Base-by-base conservation (phyloP, 768 basidiomycete species). In the Mrakia frigida region DNA sequence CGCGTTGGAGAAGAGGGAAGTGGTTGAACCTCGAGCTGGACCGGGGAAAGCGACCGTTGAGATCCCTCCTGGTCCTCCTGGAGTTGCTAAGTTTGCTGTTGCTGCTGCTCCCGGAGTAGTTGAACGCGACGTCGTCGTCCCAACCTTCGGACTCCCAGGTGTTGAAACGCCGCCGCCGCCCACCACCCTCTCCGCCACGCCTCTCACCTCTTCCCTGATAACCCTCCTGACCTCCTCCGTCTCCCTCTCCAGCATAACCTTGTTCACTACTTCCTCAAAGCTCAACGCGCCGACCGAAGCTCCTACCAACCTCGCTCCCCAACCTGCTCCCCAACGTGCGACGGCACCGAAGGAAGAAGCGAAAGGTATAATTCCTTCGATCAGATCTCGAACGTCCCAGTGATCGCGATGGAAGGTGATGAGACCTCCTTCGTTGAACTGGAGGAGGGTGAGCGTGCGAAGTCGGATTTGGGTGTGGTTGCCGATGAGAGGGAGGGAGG, bases 401-500 rank as follows among this genome's bases (percentile, higher is more conserved):
- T 76, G 75, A 23, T 76, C 75, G 10, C 75, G 75, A 25, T 76
- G 75, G 60, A 63, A 76, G 9, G 61, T 56, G 52, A 76, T 60
- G 23, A 59, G 70, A 18, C 75, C 70, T 31, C 37, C 43, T 33
- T 71, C 70, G 60, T 76, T 76, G 61, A 76, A 76, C n/a, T 71
- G 70, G 28, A 76, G 61, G 33, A 76, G 46, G 28, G 60, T 52
- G 28, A 76, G 70, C 9, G 70, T 76, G 1, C 75, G 70, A 21
- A 76, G 75, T 18, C 56, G 39, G 60, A 76, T 61, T 28, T 76
- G 75, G 23, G 63, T 43, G n/a, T 41, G 69, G 35, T 37, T 59
- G 14, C 43, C 56, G 75, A 59, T 16, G 41, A 53, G 70, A 31
- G 37, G 53, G 39, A 76, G 43, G 37, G 70, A 72, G 11, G 75